A percentile compares a stretch with the other conserved stretches of the same genome.
phyloP scores from a whole-genome alignment of 345 rosid genomes.

The Gossypium raimondii region DNA sequence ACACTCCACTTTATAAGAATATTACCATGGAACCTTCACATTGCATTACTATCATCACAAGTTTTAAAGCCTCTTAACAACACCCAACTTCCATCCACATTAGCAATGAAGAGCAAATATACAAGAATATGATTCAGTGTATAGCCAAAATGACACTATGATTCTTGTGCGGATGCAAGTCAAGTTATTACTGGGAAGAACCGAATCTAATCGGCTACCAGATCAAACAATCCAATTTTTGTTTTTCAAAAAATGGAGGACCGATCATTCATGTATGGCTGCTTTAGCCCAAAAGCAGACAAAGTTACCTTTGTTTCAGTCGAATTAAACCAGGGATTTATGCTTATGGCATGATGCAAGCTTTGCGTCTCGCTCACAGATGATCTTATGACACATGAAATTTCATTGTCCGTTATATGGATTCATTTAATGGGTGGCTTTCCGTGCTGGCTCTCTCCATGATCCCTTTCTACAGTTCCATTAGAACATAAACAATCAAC shows the following conservation, averaged over 20 bases:
- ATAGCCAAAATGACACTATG: not conserved
- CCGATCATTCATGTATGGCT: not conserved
- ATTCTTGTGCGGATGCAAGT: not conserved
- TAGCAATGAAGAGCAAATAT: not conserved
- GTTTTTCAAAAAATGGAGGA: no score
- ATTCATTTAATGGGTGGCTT: conserved; percentile 27
- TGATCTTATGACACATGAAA: not conserved
- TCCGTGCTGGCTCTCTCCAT: conserved; percentile 47
- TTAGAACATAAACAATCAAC: not conserved
- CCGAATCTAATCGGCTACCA: not conserved
- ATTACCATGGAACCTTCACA: not conserved
- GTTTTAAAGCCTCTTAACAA: not conserved
- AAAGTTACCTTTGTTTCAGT: not conserved
- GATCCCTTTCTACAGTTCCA: conserved; percentile 41
- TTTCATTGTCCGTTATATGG: not conserved
- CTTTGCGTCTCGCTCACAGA: not conserved
- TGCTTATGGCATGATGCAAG: not conserved
- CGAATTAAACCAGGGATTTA: not conserved
- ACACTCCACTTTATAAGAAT: no score
- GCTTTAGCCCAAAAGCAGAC: not conserved
- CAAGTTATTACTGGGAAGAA: not conserved
- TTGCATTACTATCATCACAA: not conserved
- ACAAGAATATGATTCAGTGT: not conserved
- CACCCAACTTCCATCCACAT: not conserved
- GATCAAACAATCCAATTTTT: not conserved